Base-by-base conservation (phyloP, 345 rosid genomes). In the Ceriops zippeliana region DNA sequence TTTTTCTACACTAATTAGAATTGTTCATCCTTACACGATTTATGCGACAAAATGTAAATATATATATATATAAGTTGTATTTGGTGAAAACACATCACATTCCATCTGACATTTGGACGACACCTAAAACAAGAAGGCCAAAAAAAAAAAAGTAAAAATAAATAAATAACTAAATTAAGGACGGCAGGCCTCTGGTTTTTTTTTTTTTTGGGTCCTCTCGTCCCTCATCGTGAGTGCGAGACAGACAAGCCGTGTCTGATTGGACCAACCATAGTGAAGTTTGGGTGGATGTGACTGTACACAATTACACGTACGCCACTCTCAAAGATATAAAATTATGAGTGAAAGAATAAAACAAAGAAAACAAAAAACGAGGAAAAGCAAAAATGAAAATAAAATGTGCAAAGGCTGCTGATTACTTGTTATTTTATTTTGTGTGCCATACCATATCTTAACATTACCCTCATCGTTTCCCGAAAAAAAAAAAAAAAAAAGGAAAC, bases 211-310 rank as follows among this genome's bases (percentile, higher is more conserved):
- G 17, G 1, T 15, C 3, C 30, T 28, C 7, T 11, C 5, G 31
- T 53, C 47, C 4, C 20, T 28, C 27, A 62, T 61, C 22, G 68
- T 20, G 52, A 62, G 63, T 56, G 76, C 46, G 67, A 73, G 71
- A 66, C 35, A 73, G 53, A 60, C 70, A 66, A 57, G 71, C 69
- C 49, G 63, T 0, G 59, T 74, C 61, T 0, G 20, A 24, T 10
- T 20, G 73, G 68, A 34, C 78, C 78, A 69, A 52, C 73, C 73
- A 20, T 47, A 63, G 58, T 34, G 17, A 28, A 22, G 58, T 62
- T 62, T 63, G 70, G 63, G 52, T 69, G 47, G 24, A 35, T 30
- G 56, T 54, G 3, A 52, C 38, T 56, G 28, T 68, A 32, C 46
- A 49, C 17, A 28, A 17, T n/a, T 10, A 10, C 61, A n/a, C 42